phyloP scores from a whole-genome alignment of 176 grass and related monocot species.

The Hordeum marinum region DNA sequence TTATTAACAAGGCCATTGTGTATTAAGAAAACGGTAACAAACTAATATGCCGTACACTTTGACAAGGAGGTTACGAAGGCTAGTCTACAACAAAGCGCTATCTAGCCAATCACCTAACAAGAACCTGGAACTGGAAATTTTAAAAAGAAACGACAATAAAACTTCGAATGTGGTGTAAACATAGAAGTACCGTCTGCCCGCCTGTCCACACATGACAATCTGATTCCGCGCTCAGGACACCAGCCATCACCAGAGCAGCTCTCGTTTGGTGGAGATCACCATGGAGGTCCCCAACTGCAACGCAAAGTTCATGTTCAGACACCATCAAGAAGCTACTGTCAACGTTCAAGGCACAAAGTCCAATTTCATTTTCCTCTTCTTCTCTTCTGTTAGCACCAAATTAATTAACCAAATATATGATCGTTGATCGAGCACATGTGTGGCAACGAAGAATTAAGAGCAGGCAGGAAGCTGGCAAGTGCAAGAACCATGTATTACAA shows the following conservation, averaged over 20 bases:
- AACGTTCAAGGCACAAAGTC: not conserved
- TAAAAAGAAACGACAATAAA: not conserved
- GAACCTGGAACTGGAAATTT: not conserved
- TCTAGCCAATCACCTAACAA: not conserved
- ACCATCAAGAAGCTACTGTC: not conserved
- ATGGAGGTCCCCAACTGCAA: constrained; percentile 85
- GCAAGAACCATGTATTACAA: not conserved
- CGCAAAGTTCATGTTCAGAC: not conserved
- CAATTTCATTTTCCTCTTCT: not conserved
- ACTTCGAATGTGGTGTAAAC: not conserved
- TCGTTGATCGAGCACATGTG: not conserved
- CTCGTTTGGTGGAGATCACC: constrained; percentile 79
- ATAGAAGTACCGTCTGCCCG: constrained; percentile 49
- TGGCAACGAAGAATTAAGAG: not conserved
- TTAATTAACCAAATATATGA: not conserved
- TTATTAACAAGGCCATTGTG: too few relatives aligned
- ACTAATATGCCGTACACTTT: too few relatives aligned
- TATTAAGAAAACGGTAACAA: too few relatives aligned
- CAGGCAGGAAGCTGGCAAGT: not conserved
- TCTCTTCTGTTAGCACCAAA: not conserved
- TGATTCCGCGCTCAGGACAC: constrained; percentile 55
- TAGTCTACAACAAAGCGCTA: not conserved
- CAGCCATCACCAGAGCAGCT: constrained; percentile 60
- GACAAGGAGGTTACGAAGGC: too few relatives aligned
- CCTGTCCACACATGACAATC: constrained; percentile 73